A percentile compares a stretch with the other conserved stretches of the same genome.
phyloP scores from a whole-genome alignment of 805 yeast species.

The Nakazawaea wickerhamii region DNA sequence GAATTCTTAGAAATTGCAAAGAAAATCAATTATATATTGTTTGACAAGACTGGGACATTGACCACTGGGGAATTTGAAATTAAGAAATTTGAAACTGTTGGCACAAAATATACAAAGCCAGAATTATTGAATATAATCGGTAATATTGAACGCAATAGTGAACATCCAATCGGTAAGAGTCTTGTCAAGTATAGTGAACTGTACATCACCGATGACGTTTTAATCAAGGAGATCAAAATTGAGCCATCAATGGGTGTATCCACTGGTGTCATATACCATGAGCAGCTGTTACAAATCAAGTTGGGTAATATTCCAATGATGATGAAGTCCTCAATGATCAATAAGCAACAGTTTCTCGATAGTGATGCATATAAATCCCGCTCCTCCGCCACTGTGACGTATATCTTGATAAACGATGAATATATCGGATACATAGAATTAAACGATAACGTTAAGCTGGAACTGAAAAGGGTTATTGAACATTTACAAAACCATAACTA shows the following conservation, averaged over 20 bases:
- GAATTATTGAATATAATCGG: slow-evolving; percentile 50
- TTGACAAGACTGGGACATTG: slow-evolving; percentile 95
- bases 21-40: slow-evolving; percentile 59
- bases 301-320: slow-evolving; percentile 49
- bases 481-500: slow-evolving; percentile 48
- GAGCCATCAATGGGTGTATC: slow-evolving; percentile 42
- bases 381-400: slow-evolving; percentile 19
- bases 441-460: slow-evolving; percentile 61
- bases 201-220: slow-evolving; percentile 11
- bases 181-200: slow-evolving; percentile 25
- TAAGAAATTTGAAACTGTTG: slow-evolving; percentile 16
- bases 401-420: slow-evolving; percentile 47
- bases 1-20: slow-evolving; percentile 75
- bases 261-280: slow-evolving; percentile 25
- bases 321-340: slow-evolving; percentile 24
- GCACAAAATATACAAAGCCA: background rate
- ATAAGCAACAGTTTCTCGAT: background rate
- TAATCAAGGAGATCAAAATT: slow-evolving; percentile 30
- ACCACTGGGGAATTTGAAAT: slow-evolving; percentile 76
- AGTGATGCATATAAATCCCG: background rate
- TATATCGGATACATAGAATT: slow-evolving; percentile 65
- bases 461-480: slow-evolving; percentile 55
- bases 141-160: slow-evolving; percentile 62
- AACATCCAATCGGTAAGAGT: slow-evolving; percentile 86
- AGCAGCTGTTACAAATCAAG: slow-evolving; percentile 27